Percentiles rank a stretch among this genome's conserved stretches.
phyloP scores from a whole-genome alignment of 2,329 filamentous ascomycete species.

The Cytospora leucostoma region DNA sequence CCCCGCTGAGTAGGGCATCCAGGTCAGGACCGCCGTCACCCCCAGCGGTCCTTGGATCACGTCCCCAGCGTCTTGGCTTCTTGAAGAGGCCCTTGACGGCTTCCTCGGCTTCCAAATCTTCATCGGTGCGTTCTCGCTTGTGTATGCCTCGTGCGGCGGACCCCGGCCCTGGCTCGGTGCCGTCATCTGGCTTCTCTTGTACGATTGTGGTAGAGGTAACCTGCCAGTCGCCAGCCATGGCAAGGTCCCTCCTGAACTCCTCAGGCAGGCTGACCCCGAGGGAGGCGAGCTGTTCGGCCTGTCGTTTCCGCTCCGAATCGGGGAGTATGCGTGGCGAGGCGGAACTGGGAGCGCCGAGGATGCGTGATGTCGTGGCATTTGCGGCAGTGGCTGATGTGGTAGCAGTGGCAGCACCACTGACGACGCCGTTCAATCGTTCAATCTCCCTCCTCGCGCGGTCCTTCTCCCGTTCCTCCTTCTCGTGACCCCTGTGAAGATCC shows the following conservation, averaged over 20 bases:
- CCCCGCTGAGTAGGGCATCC: conserved; percentile 58
- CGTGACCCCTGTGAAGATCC: conserved; percentile 82
- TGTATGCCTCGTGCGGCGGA: conserved; percentile 57
- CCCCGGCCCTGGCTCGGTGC: conserved; percentile 41
- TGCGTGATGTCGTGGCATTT: not conserved
- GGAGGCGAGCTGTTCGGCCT: conserved; percentile 83
- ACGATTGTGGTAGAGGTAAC: conserved; percentile 65
- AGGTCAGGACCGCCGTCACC: conserved; percentile 54
- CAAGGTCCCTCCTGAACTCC: conserved; percentile 76
- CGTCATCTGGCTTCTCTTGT: conserved; percentile 39
- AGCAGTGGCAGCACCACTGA: conserved; percentile 48
- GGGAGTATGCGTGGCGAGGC: conserved; percentile 38
- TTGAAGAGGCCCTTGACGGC: conserved; percentile 62
- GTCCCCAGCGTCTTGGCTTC: conserved; percentile 57
- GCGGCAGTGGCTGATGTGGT: conserved; percentile 34
- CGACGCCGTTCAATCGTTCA: conserved; percentile 78
- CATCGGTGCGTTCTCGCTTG: conserved; percentile 63
- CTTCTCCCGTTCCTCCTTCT: conserved; percentile 77
- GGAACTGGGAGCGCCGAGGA: not conserved
- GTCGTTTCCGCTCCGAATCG: conserved; percentile 72
- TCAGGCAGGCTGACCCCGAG: conserved; percentile 85
- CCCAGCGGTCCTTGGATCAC: conserved; percentile 52
- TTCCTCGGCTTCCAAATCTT: conserved; percentile 62
- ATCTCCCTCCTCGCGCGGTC: conserved; percentile 83
- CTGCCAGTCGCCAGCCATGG: conserved; percentile 87